Evolutionary conservation across 2,329 filamentous ascomycete genomes (phyloP), one percentile per base, ranked within the genome.

Genomic region (Cytospora leucostoma): DNA sequence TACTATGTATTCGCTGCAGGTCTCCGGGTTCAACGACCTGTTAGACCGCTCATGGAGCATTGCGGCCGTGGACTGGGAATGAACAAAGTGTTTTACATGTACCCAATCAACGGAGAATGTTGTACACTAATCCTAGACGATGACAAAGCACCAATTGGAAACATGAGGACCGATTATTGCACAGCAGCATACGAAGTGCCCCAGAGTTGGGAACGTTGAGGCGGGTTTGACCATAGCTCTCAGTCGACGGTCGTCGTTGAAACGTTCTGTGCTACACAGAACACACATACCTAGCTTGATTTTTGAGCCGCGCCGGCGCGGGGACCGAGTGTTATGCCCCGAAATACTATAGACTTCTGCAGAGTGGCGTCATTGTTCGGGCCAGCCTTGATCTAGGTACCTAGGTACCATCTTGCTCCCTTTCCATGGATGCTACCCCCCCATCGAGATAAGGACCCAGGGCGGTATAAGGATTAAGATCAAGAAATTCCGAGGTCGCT

Each of bases 261-360:
- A 47, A 47, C n/a, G 2, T 21, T 4, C n/a, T 47, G 44, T 47
- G 44, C 44, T 47, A 47, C 44, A 47, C 44, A 47, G n/a, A 12
- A 21, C 44, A n/a, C 7, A 17, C 5, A 10, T 21, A 21, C 27
- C 27, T 27, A 27, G 27, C 27, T 27, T 27, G 27, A 27, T 27
- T 12, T 21, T 47, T 47, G 44, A 47, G 44, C 44, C 44, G 44
- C 44, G 44, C 44, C 44, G 44, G n/a, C 44, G 44, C 44, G 44
- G 44, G 44, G 44, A 47, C 17, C n/a, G 44, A 47, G 44, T 12
- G 19, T 11, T 19, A 21, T 47, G 5, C n/a, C 44, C 35, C 35
- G 8, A 37, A 13, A 13, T 37, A 37, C 35, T 37, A 8, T 37
- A 8, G 44, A 10, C n/a, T 47, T 21, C 17, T 47, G 44, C 44